Base-by-base conservation (phyloP, 228 moss, liverwort and hornwort genomes). In the Sphagnum fallax region DNA sequence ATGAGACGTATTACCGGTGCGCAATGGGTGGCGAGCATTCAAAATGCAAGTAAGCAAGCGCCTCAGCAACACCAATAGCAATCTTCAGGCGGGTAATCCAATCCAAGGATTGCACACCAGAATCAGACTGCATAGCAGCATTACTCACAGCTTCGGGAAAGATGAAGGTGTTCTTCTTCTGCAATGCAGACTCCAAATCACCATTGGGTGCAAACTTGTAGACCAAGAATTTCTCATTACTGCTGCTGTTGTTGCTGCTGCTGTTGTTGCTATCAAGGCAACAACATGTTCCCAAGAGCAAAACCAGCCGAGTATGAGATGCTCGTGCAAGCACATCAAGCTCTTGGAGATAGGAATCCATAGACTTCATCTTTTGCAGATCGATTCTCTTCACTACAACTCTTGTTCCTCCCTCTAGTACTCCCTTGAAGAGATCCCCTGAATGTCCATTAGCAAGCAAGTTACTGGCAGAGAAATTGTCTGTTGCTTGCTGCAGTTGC, bases 11-110 rank as follows among this genome's bases (percentile, higher is more conserved):
- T 72, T 51, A 93, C 97, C 91, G 90, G 85, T 97, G 97, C 49
- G 93, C 90, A 6, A 93, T 89, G 9, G 93, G 83, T 0, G 97
- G 97, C 58, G 76, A 78, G 73, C 89, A 91, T 75, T 97, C 92
- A 52, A 89, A 89, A 75, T 97, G 97, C 80, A 97, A 74, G 51
- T 91, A 85, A 52, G 87, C 73, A 16, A 97, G 88, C 12, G 91
- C 97, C 74, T 97, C 97, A 4, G 97, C 97, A 0, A 91, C 91
- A 8, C 97, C 93, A 6, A 97, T 97, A 0, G 97, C 97, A 18
- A 97, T 84, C 74, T 97, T 97, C 10, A 97, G 88, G 4, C 97
- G 80, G 8, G 97, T 97, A 69, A 97, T 97, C 97, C 97, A 97
- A 69, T 97, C 97, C 74, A 97, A 79, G 70, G 91, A 91, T 69